phyloP scores from a whole-genome alignment of 1,139 yeast genomes.

The Yamadazyma taylorii region DNA sequence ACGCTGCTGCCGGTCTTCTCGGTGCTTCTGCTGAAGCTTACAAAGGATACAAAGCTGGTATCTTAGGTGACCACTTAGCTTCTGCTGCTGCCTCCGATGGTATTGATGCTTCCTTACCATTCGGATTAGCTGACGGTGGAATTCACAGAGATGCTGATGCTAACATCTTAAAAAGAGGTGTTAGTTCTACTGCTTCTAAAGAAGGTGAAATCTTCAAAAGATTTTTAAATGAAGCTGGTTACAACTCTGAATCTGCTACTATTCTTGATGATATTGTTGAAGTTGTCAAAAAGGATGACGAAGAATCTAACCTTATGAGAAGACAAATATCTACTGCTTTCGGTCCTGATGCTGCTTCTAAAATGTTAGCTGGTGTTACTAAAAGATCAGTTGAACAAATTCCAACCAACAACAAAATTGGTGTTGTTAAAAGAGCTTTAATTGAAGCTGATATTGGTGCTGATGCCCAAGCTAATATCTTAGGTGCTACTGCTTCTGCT shows the following conservation, averaged over 20 bases:
- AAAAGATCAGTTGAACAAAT: constrained; percentile 10
- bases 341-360: constrained; percentile 12
- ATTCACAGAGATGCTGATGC: constrained; percentile 12
- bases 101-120: constrained; percentile 12
- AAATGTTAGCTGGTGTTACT: constrained; percentile 11
- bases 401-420: constrained; percentile 12
- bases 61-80: constrained; percentile 15
- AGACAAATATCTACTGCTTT: constrained; percentile 16
- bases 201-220: constrained; percentile 15
- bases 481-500: constrained; percentile 11
- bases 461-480: constrained; percentile 7
- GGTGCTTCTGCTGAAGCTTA: constrained; percentile 14
- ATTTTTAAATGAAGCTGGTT: constrained; percentile 14
- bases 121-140: constrained; percentile 12
- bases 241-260: constrained; percentile 10
- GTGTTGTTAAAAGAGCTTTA: constrained; percentile 13
- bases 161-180: constrained; percentile 11
- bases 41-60: constrained; percentile 12
- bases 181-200: constrained; percentile 10
- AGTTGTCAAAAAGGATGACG: constrained; percentile 11
- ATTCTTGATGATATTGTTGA: constrained; percentile 12
- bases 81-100: constrained; percentile 15
- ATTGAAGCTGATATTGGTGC: constrained; percentile 13
- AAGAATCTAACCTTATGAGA: constrained; percentile 13
- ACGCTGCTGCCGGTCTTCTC: constrained; percentile 12